Conservation (phyloP, 129 eudicot genomes). For the Flaveria brownii region DNA sequence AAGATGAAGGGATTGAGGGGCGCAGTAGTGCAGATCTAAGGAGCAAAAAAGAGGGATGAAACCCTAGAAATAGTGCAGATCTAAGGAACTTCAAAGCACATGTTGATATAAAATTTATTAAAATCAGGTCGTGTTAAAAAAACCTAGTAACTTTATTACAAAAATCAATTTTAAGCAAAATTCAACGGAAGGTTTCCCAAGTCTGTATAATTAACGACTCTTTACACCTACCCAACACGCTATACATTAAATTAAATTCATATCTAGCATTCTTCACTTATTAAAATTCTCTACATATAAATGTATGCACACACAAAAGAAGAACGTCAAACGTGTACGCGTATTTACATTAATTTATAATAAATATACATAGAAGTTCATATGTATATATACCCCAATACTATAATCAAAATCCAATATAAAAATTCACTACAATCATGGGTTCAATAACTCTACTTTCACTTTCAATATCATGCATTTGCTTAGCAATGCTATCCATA, state of each 20-base stretch:
- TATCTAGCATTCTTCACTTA: constrained; percentile 22
- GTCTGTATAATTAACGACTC: background rate
- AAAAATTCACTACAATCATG: constrained; percentile 18
- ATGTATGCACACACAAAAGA: background rate
- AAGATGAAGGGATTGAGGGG: background rate
- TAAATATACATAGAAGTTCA: background rate
- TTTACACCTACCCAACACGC: background rate
- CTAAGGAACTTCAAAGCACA: no score
- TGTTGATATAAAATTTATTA: no score
- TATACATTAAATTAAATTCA: background rate
- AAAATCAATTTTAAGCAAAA: no score
- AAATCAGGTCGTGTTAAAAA: no score
- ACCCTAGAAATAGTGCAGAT: constrained; percentile 29
- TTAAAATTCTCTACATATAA: background rate
- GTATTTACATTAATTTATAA: no score
- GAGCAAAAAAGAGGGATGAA: constrained; percentile 23
- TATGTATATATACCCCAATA: background rate
- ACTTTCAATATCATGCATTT: constrained; percentile 30
- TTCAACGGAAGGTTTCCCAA: background rate
- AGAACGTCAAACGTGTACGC: no score
- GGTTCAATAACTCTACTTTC: constrained; percentile 7
- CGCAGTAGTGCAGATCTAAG: constrained; percentile 34
- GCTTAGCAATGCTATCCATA: constrained; percentile 25
- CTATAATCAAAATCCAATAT: constrained; percentile 1
- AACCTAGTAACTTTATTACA: no score